Base-by-base conservation (phyloP, 306 rosid species). In the Fragaria nilgerrensis region DNA sequence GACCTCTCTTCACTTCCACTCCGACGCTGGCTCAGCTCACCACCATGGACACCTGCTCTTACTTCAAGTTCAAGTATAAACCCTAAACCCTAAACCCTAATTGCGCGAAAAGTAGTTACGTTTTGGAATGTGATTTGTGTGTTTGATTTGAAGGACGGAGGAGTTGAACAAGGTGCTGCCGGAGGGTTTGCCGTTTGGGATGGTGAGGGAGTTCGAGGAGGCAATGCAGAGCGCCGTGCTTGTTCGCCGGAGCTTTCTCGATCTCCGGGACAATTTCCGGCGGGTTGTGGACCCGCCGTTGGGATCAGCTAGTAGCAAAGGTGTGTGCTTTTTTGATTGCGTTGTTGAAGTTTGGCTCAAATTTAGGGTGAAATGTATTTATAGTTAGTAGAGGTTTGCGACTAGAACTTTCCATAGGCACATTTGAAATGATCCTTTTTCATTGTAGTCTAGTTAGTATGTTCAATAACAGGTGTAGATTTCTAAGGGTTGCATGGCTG, bases 201-300 rank as follows among this genome's bases (percentile, higher is more conserved):
- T 95, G 98, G 78, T 64, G 80, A 92, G 85, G 79, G 98, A 95
- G 92, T 95, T 95, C 22, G 83, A 95, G 81, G 96, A 92, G 47
- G 88, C 98, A 43, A 56, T 84, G 88, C 87, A 94, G 69, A 84
- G 78, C 13, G 87, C 97, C 6, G 76, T 95, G 72, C 89, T 95
- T 36, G 88, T 95, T 80, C 89, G 98, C 8, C 90, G 81, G 80
- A 89, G 92, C 79, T 92, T 95, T 78, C 84, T 95, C 52, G 97
- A 92, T 70, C 93, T 95, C 76, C 92, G 96, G 15, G 98, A 95
- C 72, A 90, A 95, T 76, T 95, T 92, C 77, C 82, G 88, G 64
- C 87, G 89, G 12, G 78, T 90, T 5, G 88, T 90, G 85, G 97
- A 92, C 83, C 96, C 97, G 0, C 85, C 92, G 5, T 68, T 90